Base-by-base conservation (phyloP, 352 stramenopile genomes). In the Plasmopara halstedii region DNA sequence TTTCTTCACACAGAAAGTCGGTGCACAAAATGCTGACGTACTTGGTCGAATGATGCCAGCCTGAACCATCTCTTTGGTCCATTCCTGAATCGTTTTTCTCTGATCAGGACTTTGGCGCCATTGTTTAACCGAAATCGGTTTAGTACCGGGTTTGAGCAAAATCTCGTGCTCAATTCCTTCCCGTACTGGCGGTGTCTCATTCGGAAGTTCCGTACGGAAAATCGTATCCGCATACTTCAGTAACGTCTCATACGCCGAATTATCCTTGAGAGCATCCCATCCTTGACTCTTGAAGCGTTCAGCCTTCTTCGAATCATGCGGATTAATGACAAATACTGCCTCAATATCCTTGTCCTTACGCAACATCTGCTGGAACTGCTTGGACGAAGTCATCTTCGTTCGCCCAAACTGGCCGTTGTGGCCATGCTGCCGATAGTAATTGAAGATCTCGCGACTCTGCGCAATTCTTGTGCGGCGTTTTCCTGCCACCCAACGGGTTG, bases 31-130 rank as follows among this genome's bases (percentile, higher is more conserved):
- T 4, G 4, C 23, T 9, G 33, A 18, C 37, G 37, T 32, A 40
- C 22, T 35, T 35, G 25, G 26, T 29, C 31, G 36, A 49, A 44
- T 53, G 21, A 48, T 47, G 13, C 27, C 39, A 11, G 50, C 42
- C 21, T 48, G 25, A 41, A 53, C 23, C 20, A 53, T 58, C 18
- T 53, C 29, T 48, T 51, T 58, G 21, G 50, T 53, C 37, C 39
- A 51, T 14, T 42, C 38, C 43, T 49, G 31, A 13, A 35, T 35
- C 15, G 31, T 35, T 14, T 17, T n/a, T 8, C 31, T 8, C 6
- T 40, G 34, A n/a, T 23, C 34, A 23, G n/a, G 15, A 40, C 34
- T 27, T 27, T 23, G 5, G 3, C 34, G 34, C 15, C 15, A 40
- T 40, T 40, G n/a, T 25, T 40, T 40, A 0, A 23, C 34, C 5